Evolutionary conservation across 345 rosid species (phyloP), one percentile per base, ranked within the genome.

Genomic region (Euphorbia lathyris): DNA sequence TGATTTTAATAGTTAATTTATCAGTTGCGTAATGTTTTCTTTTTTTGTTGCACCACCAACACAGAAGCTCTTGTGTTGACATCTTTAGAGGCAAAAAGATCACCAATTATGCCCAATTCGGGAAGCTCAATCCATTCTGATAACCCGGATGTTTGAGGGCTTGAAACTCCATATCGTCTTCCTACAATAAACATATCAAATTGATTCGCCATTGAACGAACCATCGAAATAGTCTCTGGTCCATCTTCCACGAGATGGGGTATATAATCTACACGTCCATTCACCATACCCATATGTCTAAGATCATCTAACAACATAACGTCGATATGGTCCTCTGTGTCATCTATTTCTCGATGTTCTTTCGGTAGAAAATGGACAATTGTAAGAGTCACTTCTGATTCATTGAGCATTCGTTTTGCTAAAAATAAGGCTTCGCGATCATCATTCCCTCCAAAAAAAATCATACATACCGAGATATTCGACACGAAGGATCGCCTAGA

Each of bases 371-470:
- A 72, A 4, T 74, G 72, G 4, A 73, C 14, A 19, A 87, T 79
- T 2, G 83, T 76, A 10, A 87, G 77, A 27, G 25, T 26, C 32
- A 82, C 74, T 1, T 43, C 22, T 0, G 82, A n/a, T 23, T 85
- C 70, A 7, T 60, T 58, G 2, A 84, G 76, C 86, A 89, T 85
- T 34, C 86, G 72, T 67, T 78, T 86, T 5, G 79, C 87, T 4
- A 89, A 43, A 0, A 80, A 63, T 3, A 89, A 16, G 2, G 86
- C 91, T 53, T 89, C 97, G 0, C 84, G 63, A 45, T 91, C 96
- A 45, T 91, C 97, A n/a, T 62, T 70, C 0, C 93, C 93, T 0
- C 96, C 96, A 4, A 84, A 67, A 77, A 86, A 91, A 48, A 91
- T 65, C 77, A 89, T 58, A 11, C 77, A 64, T 9, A 26, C 40